These are phyloP conservation scores for Saccharomycopsis olivae DNA, from an alignment of 805 yeast genomes.

Conservation along the genomic window DNA sequence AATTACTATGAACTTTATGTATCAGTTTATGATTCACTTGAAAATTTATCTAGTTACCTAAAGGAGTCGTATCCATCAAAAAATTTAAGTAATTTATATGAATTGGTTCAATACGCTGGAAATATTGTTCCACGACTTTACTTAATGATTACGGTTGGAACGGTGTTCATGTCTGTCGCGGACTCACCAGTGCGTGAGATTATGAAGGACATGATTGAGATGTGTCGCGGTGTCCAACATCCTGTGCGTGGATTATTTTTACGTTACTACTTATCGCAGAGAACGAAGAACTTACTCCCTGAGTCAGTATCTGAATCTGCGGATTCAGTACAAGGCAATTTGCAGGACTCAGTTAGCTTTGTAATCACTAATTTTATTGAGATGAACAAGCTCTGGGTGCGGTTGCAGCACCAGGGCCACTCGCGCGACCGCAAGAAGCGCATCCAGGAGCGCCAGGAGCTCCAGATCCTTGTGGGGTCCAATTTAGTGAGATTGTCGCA, in stretches of 20 bases:
- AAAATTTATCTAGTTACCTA: conserved; percentile 52
- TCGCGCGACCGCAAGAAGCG: conserved; percentile 70
- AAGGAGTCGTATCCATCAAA: conserved; percentile 59
- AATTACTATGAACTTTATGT: conserved; percentile 90
- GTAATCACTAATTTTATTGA: conserved; percentile 83
- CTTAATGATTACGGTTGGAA: conserved; percentile 91
- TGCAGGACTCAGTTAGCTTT: conserved; percentile 65
- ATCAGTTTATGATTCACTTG: conserved; percentile 72
- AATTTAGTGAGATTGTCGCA: conserved; percentile 85
- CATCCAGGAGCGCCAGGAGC: conserved; percentile 70
- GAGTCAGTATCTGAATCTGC: neutral
- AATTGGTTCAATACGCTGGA: conserved; percentile 90
- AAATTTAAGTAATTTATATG: conserved; percentile 77
- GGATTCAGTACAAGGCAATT: conserved; percentile 24
- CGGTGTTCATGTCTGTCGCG: conserved; percentile 68
- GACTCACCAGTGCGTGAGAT: conserved; percentile 79
- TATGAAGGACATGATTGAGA: conserved; percentile 92
- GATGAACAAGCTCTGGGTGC: conserved; percentile 97
- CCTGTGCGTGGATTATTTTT: conserved; percentile 88
- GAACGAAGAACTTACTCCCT: conserved; percentile 46
- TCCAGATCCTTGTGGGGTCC: conserved; percentile 86
- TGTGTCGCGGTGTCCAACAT: conserved; percentile 95
- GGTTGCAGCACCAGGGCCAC: conserved; percentile 93
- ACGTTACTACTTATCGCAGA: conserved; percentile 79
- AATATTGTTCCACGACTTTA: conserved; percentile 87